These are phyloP conservation scores for Sphagnum fallax DNA, from an alignment of 228 moss, liverwort and hornwort species.

Conservation along the genomic window DNA sequence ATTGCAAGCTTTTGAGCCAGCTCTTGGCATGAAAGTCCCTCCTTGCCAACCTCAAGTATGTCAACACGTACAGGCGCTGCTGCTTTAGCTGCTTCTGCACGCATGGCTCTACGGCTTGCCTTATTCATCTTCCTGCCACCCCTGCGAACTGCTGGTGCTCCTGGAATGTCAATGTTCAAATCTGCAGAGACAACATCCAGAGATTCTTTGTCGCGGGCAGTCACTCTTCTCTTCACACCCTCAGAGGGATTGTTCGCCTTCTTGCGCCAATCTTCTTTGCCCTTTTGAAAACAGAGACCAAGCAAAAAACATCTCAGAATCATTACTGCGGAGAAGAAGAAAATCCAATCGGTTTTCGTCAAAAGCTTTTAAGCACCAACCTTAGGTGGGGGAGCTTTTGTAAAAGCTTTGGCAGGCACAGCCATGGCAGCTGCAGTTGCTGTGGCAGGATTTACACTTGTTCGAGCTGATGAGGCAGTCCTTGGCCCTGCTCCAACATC, in stretches of 20 bases:
- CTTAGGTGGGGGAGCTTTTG: conserved; percentile 45
- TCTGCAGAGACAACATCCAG: conserved; percentile 46
- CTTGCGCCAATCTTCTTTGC: conserved; percentile 98
- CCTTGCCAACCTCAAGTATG: conserved; percentile 78
- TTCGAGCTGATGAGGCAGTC: conserved; percentile 17
- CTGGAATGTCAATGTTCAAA: conserved; percentile 41
- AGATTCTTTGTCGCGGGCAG: conserved; percentile 55
- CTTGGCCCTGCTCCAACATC: conserved; percentile 57
- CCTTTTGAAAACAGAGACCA: conserved; percentile 30
- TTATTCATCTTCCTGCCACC: conserved; percentile 89
- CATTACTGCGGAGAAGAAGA: background rate
- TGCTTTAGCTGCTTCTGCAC: conserved; percentile 77
- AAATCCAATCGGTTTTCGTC: background rate
- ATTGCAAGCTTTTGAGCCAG: conserved; percentile 81
- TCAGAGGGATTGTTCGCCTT: conserved; percentile 63
- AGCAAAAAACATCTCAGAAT: background rate
- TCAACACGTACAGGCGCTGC: conserved; percentile 94
- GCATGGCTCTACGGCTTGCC: conserved; percentile 83
- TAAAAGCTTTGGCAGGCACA: conserved; percentile 58
- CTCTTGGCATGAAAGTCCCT: conserved; percentile 87
- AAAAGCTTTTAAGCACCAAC: conserved; percentile 11
- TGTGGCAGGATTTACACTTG: conserved; percentile 13
- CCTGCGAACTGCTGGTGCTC: conserved; percentile 38
- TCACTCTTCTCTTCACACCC: conserved; percentile 73
- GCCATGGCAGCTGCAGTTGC: conserved; percentile 29